Evolutionary conservation across 805 yeast genomes (phyloP), one percentile per base, ranked within the genome.

Genomic region (Nakazawaea ambrosiae): DNA sequence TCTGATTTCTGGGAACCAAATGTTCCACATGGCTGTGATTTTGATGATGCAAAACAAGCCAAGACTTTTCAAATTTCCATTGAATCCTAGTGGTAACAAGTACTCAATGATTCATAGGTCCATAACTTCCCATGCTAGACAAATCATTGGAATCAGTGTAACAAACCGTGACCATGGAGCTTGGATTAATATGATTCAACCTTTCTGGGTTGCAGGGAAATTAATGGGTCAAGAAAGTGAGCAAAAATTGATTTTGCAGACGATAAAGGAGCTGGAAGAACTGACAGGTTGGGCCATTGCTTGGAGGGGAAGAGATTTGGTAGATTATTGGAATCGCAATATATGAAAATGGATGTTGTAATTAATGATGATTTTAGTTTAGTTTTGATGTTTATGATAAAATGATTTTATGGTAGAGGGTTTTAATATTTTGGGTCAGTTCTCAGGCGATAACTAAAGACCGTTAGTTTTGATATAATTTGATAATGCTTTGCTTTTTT

Each of bases 31-130:
- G 63, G 57, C 63, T 3, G 51, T 58, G 32, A 65, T 65, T 9
- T 33, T 65, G 15, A 41, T 65, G 47, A 51, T 58, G 40, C 67
- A 63, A 33, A 61, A 63, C 36, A 65, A 63, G 40, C 70, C 70
- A 17, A 49, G 68, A 27, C 41, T 48, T 3, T 51, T 45, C 43
- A 63, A 61, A 42, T 41, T 60, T 6, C 44, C 40, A 5, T 20
- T 37, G 16, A 24, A 12, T 4, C 38, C 38, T 14, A 12, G 32
- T 6, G 39, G 34, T 11, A 31, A 36, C 22, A 36, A 36, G 12
- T 20, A 26, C 20, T 19, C 23, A 7, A 36, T 31, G 40, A 36
- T 36, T n/a, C 29, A 37, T 31, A 12, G 35, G n/a, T 37, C 40
- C 7, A 37, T 37, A 11, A 32, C 23, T 28, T 27, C 40, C 46